Evolutionary conservation across 2,329 filamentous ascomycete species (phyloP).

Genomic region (Colletotrichum caudatum): DNA sequence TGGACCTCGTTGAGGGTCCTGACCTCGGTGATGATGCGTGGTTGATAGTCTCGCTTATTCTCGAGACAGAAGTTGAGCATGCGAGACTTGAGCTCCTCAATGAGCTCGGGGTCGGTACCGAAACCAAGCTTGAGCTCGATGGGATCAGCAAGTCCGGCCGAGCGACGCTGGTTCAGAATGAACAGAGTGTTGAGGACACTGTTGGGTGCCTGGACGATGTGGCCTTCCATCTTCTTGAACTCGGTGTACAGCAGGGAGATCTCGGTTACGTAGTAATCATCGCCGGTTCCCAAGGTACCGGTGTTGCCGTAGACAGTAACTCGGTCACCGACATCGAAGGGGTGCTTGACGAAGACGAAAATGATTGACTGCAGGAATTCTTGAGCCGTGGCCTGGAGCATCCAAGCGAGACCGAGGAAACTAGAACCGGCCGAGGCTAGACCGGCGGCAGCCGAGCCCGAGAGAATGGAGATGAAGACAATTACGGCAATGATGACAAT

Average conservation of each 20-base stretch:
- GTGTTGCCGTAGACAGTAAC: constrained; percentile 93
- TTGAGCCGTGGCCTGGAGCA: constrained; percentile 91
- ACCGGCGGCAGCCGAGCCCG: constrained; percentile 88
- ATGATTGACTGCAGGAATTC: constrained; percentile 95
- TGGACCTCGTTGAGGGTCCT: constrained; percentile 84
- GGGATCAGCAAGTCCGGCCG: constrained; percentile 87
- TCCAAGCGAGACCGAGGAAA: constrained; percentile 90
- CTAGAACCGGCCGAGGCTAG: constrained; percentile 90
- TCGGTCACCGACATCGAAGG: constrained; percentile 94
- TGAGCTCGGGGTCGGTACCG: constrained; percentile 84
- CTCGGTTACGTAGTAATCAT: constrained; percentile 97
- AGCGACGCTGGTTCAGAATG: constrained; percentile 93
- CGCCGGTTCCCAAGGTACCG: constrained; percentile 80
- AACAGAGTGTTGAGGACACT: constrained; percentile 92
- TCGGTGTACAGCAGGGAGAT: constrained; percentile 94
- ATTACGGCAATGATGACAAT: constrained; percentile 84
- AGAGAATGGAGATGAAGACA: constrained; percentile 90
- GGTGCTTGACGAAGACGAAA: constrained; percentile 97
- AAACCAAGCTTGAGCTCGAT: constrained; percentile 88
- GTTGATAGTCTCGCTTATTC: constrained; percentile 91
- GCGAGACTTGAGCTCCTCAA: constrained; percentile 82
- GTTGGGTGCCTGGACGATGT: constrained; percentile 96
- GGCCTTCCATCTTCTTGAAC: constrained; percentile 98
- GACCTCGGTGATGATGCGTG: constrained; percentile 88
- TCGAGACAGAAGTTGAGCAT: constrained; percentile 85